Evolutionary conservation across 1,284 basidiomycete genomes (phyloP).

Genomic region (Cutaneotrichosporon mucoides): DNA sequence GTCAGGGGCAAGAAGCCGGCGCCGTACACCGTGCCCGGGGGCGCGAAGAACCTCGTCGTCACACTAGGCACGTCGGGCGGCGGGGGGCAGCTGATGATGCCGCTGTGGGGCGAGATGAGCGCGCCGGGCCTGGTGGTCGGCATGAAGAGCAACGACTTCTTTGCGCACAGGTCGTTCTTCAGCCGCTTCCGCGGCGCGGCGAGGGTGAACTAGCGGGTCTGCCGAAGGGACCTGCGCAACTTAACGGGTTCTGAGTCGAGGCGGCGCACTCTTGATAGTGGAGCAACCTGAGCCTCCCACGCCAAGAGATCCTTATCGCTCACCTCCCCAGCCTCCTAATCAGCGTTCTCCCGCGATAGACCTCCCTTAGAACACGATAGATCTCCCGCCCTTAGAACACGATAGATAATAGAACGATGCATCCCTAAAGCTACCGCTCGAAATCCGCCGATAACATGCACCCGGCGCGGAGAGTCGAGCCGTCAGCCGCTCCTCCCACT

Average conservation of each 20-base stretch:
- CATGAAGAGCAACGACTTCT: slow-evolving; percentile 29
- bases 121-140: slow-evolving; percentile 31
- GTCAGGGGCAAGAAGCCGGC: slow-evolving; percentile 28
- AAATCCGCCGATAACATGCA: background rate
- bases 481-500: background rate
- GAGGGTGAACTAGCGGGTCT: slow-evolving; percentile 16
- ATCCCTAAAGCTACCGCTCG: background rate
- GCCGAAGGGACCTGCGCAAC: too few species aligned
- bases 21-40: slow-evolving; percentile 26
- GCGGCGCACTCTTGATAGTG: too few species aligned
- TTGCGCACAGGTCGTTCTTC: slow-evolving; percentile 27
- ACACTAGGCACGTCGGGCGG: slow-evolving; percentile 32
- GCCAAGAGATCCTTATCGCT: too few species aligned
- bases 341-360: too few species aligned
- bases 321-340: background rate
- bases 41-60: slow-evolving; percentile 29
- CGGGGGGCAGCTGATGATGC: slow-evolving; percentile 24
- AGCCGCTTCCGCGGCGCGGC: slow-evolving; percentile 26
- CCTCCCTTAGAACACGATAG: background rate
- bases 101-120: slow-evolving; percentile 24
- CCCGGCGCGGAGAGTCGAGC: background rate
- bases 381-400: background rate
- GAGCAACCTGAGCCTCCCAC: too few species aligned
- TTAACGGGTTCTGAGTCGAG: too few species aligned
- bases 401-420: background rate